phyloP scores from a whole-genome alignment of 1,284 basidiomycete species.

The Ustilago cynodontis region DNA sequence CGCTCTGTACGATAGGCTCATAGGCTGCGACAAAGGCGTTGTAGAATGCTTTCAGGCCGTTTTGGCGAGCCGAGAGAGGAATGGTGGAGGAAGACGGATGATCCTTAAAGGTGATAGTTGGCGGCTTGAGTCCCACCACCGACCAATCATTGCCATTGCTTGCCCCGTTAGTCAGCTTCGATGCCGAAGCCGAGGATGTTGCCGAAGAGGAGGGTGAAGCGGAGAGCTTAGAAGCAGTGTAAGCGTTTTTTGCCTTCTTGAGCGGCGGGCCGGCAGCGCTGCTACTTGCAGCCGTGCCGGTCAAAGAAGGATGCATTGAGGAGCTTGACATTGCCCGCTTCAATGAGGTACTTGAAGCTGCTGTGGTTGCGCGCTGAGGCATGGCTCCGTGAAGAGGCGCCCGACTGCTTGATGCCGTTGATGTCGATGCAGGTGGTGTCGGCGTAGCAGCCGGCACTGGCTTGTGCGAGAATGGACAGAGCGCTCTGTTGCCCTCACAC shows the following conservation, averaged over 20 bases:
- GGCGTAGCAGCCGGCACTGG: background rate
- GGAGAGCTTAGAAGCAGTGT: constrained; percentile 22
- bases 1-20: constrained; percentile 46
- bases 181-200: background rate
- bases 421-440: background rate
- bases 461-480: constrained; percentile 57
- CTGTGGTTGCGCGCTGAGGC: background rate
- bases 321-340: constrained; percentile 19
- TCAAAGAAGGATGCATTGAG: constrained; percentile 1
- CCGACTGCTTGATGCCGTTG: constrained; percentile 25
- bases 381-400: constrained; percentile 4
- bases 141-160: constrained; percentile 39
- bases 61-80: constrained; percentile 50
- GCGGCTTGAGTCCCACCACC: constrained; percentile 37
- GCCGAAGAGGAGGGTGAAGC: constrained; percentile 7
- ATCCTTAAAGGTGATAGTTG: constrained; percentile 42
- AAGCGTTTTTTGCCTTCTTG: constrained; percentile 52
- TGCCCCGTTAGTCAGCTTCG: constrained; percentile 14
- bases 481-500: constrained; percentile 40
- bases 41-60: constrained; percentile 53
- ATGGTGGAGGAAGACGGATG: constrained; percentile 50
- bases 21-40: constrained; percentile 43
- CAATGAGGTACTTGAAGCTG: background rate
- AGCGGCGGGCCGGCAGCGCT: constrained; percentile 23
- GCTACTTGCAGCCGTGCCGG: background rate